Conservation (phyloP, 306 rosid species). For the Vigna mungo region DNA sequence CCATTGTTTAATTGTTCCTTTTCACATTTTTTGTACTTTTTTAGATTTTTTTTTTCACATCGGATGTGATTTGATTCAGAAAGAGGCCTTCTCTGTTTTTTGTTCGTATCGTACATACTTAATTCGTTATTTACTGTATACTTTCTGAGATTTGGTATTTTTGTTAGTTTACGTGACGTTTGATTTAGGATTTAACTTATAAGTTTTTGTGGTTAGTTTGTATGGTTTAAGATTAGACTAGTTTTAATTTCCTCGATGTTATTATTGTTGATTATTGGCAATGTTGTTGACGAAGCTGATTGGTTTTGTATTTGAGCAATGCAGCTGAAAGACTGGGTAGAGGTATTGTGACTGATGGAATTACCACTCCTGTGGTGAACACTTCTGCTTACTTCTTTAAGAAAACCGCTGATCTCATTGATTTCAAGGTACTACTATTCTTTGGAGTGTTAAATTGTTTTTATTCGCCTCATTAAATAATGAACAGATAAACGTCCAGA, state of each 20-base stretch:
- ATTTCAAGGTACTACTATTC: constrained; percentile 77
- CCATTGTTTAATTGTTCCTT: not conserved
- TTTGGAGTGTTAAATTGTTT: not conserved
- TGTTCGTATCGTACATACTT: not conserved
- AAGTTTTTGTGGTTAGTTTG: not conserved
- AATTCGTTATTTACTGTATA: not conserved
- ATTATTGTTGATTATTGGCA: not conserved
- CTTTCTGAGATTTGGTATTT: not conserved
- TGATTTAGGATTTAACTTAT: not conserved
- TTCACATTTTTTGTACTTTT: not conserved
- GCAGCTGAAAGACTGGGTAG: constrained; percentile 97
- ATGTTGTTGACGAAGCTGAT: constrained; percentile 32
- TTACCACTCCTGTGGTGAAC: constrained; percentile 96
- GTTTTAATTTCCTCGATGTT: constrained; percentile 11
- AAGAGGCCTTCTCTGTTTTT: not conserved
- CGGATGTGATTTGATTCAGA: not conserved
- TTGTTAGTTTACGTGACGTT: not conserved
- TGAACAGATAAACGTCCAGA: not conserved
- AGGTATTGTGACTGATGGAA: constrained; percentile 84
- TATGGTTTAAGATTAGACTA: not conserved
- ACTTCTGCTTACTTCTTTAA: constrained; percentile 91
- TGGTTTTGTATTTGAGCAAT: constrained; percentile 40
- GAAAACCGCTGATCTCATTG: constrained; percentile 82
- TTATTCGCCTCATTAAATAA: constrained; percentile 1
- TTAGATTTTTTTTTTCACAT: not conserved